Evolutionary conservation across 2,329 filamentous ascomycete species (phyloP).

Genomic region (Biscogniauxia sp.): DNA sequence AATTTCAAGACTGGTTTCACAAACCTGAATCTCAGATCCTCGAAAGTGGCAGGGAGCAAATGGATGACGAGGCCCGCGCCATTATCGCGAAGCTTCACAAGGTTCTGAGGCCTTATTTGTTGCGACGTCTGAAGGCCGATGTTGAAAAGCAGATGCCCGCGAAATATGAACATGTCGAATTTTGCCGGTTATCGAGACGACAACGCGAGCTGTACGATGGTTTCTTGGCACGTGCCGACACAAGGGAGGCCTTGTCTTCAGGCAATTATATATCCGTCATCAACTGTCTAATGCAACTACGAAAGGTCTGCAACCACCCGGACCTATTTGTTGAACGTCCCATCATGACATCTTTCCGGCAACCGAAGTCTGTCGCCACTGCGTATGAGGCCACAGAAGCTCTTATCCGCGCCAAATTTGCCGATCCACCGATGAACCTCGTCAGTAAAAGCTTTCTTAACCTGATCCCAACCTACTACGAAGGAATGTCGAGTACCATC

Average conservation of each 20-base stretch:
- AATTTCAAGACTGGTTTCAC: slow-evolving; percentile 95
- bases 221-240: slow-evolving; percentile 87
- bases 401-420: slow-evolving; percentile 64
- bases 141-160: slow-evolving; percentile 99
- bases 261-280: slow-evolving; percentile 98
- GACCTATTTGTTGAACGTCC: slow-evolving; percentile 94
- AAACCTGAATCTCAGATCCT: slow-evolving; percentile 94
- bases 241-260: slow-evolving; percentile 80
- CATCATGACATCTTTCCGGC: slow-evolving; percentile 95
- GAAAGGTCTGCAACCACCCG: slow-evolving; percentile 97
- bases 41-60: slow-evolving; percentile 87
- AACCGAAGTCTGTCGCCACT: slow-evolving; percentile 73
- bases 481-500: slow-evolving; percentile 56
- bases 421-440: slow-evolving; percentile 57
- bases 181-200: slow-evolving; percentile 90
- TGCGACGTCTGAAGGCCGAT: slow-evolving; percentile 89
- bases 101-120: slow-evolving; percentile 85
- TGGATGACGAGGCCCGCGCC: slow-evolving; percentile 89
- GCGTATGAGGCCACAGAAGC: slow-evolving; percentile 72
- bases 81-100: slow-evolving; percentile 94
- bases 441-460: slow-evolving; percentile 78
- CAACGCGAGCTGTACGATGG: slow-evolving; percentile 96
- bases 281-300: slow-evolving; percentile 94
- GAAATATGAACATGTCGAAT: slow-evolving; percentile 96
- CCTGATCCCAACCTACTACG: slow-evolving; percentile 69